Evolutionary conservation across 1,284 basidiomycete species (phyloP).

Genomic region (Boletus smithii): DNA sequence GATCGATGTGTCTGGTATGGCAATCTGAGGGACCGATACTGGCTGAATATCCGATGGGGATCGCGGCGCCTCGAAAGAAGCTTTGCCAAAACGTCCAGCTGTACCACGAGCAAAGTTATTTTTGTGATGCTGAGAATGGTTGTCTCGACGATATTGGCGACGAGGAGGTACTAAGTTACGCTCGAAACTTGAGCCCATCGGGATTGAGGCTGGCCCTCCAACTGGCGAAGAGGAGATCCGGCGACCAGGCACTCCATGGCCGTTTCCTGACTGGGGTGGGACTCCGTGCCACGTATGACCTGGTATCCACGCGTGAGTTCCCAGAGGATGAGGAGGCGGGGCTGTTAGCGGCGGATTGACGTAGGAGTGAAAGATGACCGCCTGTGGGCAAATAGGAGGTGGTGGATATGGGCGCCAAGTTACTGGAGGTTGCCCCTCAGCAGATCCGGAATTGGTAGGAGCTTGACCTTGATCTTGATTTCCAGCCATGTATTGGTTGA

Average conservation of each 20-base stretch:
- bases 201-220: constrained; percentile 14
- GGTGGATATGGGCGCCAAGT: constrained; percentile 31
- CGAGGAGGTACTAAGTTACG: constrained; percentile 29
- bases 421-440: constrained; percentile 24
- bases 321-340: constrained; percentile 21
- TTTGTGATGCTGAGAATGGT: constrained; percentile 27
- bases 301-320: constrained; percentile 28
- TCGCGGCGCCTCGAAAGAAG: constrained; percentile 19
- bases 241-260: constrained; percentile 15
- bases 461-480: constrained; percentile 24
- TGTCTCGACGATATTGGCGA: constrained; percentile 32
- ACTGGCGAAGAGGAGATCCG: constrained; percentile 17
- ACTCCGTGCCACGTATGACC: constrained; percentile 26
- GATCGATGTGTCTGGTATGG: constrained; percentile 9
- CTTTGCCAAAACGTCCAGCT: constrained; percentile 20
- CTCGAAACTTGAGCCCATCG: constrained; percentile 23
- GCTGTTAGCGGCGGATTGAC: constrained; percentile 23
- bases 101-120: constrained; percentile 21
- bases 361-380: constrained; percentile 32
- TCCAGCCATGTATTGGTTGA: constrained; percentile 52
- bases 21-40: constrained; percentile 8
- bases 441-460: constrained; percentile 16
- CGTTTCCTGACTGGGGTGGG: constrained; percentile 14
- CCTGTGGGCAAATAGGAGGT: constrained; percentile 26
- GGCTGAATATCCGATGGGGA: constrained; percentile 16